phyloP scores from a whole-genome alignment of 352 stramenopile species.

The Phytophthora podocarpi region DNA sequence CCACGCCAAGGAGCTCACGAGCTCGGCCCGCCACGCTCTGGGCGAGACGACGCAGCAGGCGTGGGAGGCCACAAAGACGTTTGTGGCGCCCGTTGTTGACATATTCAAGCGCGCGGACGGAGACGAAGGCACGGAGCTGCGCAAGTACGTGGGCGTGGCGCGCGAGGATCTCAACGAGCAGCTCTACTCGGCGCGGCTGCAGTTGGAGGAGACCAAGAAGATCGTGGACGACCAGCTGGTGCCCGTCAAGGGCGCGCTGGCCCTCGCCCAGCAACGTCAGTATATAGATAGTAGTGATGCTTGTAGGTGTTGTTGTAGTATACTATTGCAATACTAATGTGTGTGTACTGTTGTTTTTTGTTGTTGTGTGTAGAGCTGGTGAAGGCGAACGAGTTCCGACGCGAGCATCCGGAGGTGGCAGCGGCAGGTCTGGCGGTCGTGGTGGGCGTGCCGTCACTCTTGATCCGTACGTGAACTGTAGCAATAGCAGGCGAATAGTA shows the following conservation, averaged over 20 bases:
- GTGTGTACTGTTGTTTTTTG: neutral
- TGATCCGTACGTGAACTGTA: constrained; percentile 58
- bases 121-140: constrained; percentile 67
- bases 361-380: constrained; percentile 52
- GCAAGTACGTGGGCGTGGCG: constrained; percentile 54
- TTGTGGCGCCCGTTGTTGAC: constrained; percentile 55
- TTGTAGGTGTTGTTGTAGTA: neutral
- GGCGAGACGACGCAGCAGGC: constrained; percentile 41
- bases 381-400: constrained; percentile 79
- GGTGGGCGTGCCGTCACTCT: constrained; percentile 67
- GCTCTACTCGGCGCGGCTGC: constrained; percentile 58
- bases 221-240: constrained; percentile 59
- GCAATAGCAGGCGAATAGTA: too few species aligned
- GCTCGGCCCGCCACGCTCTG: constrained; percentile 56
- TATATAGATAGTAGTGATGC: neutral
- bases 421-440: constrained; percentile 56
- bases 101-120: constrained; percentile 71
- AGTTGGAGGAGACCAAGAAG: constrained; percentile 62
- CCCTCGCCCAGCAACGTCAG: constrained; percentile 51
- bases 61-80: constrained; percentile 42
- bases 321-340: constrained; percentile 1
- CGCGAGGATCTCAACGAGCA: constrained; percentile 65
- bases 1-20: constrained; percentile 70
- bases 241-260: constrained; percentile 59
- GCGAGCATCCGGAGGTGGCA: constrained; percentile 68